Percentiles rank a stretch among this genome's conserved stretches.
Evolutionary conservation across 2,329 filamentous ascomycete genomes (phyloP).

Genomic region (Pyrenophora teres): DNA sequence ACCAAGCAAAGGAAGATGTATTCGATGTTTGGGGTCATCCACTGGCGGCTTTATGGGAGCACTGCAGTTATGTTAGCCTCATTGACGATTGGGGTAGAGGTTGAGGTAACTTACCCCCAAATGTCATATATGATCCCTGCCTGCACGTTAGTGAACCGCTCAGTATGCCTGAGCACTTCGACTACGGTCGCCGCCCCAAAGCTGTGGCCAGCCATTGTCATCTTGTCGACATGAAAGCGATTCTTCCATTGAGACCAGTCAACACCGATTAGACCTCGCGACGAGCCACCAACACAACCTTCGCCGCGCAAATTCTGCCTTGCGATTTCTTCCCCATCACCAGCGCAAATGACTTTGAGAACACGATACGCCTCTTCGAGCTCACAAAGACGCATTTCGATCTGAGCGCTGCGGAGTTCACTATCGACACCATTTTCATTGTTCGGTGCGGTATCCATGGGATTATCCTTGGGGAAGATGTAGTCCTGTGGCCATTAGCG

Average conservation of each 20-base stretch:
- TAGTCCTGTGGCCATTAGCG: constrained; percentile 53
- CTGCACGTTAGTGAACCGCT: constrained; percentile 61
- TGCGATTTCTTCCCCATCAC: constrained; percentile 58
- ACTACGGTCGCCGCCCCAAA: constrained; percentile 69
- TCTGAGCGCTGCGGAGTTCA: constrained; percentile 64
- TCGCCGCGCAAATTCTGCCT: constrained; percentile 60
- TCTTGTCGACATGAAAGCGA: constrained; percentile 60
- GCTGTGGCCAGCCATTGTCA: constrained; percentile 68
- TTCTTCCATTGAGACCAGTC: constrained; percentile 63
- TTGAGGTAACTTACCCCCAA: constrained; percentile 54
- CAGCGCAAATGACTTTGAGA: constrained; percentile 60
- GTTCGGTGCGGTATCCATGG: constrained; percentile 54
- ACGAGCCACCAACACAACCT: constrained; percentile 64
- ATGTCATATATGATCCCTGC: constrained; percentile 70
- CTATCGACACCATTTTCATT: constrained; percentile 65
- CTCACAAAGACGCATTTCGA: constrained; percentile 66
- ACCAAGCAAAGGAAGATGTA: constrained; percentile 62
- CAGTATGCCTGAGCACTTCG: constrained; percentile 61
- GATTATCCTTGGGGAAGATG: constrained; percentile 63
- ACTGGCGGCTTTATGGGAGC: constrained; percentile 51
- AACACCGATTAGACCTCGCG: constrained; percentile 61
- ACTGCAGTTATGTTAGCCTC: constrained; percentile 40
- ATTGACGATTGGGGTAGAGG: not conserved
- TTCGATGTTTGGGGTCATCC: constrained; percentile 53
- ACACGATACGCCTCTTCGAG: constrained; percentile 66